Base-by-base conservation (phyloP, 202 grass and related monocot genomes). In the Zizania palustris region DNA sequence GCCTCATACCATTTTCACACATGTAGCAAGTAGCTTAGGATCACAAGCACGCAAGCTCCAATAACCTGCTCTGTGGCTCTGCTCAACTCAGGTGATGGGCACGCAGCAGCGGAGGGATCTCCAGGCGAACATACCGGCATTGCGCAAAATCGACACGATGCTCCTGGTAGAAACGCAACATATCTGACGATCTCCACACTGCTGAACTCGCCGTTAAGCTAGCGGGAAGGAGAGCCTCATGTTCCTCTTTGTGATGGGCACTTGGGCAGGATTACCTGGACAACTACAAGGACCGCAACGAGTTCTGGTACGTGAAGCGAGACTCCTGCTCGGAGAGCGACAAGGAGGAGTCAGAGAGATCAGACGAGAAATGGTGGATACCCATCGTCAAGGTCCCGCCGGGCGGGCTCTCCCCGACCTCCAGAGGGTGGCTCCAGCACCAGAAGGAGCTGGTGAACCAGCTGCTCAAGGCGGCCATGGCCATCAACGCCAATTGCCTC, bases 391-490 rank as follows among this genome's bases (percentile, higher is more conserved):
- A 86, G 85, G 91, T 97, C 16, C 91, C 88, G 14, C 76, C 73
- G 5, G 67, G 53, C 51, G 94, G 94, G 9, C 88, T 97, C n/a
- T 69, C 89, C 18, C 80, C 57, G 44, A 8, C 83, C 3, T 83
- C 85, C 56, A 97, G 88, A 12, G 82, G 34, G 60, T 93, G 88
- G 91, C 63, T 97, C 40, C 82, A 86, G 45, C 77, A 77, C 72
- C 88, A 93, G 76, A 97, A 89, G 82, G 86, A 91, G 79, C 81
- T 87, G 5, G 90, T 93, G 36, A 92, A 90, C 84, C 94, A 97
- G 88, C 84, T 94, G 72, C 94, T 97, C 46, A 93, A 97, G 80
- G 90, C 88, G 40, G 94, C 94, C 14, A 94, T 97, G 94, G 94
- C 91, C 79, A 94, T 97, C 84, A 97, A 94, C 80, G 94, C 91